phyloP scores from a whole-genome alignment of 805 yeast genomes.

The Myxozyma mucilagina region DNA sequence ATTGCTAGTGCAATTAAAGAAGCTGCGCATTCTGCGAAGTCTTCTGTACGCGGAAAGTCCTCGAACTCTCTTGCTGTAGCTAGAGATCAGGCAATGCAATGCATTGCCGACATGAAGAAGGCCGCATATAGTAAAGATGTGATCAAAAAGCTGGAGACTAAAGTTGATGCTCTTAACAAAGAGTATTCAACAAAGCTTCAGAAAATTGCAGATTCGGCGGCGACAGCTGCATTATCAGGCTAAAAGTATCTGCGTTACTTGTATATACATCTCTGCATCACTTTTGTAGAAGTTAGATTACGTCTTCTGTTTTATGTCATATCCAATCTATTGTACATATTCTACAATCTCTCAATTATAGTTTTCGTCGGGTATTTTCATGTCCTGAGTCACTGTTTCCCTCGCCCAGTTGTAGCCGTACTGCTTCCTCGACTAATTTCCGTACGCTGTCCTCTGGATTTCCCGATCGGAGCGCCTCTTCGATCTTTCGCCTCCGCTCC shows the following conservation, averaged over 20 bases:
- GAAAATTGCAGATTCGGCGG: constrained; percentile 37
- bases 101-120: constrained; percentile 52
- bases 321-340: no score
- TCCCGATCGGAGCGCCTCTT: constrained; percentile 72
- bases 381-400: background rate
- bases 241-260: background rate
- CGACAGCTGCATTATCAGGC: background rate
- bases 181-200: constrained; percentile 58
- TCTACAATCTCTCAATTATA: background rate
- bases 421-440: constrained; percentile 63
- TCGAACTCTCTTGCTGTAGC: constrained; percentile 40
- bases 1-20: constrained; percentile 61
- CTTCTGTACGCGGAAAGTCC: constrained; percentile 36
- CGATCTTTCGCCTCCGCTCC: constrained; percentile 55
- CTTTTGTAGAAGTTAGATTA: background rate
- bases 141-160: constrained; percentile 51
- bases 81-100: constrained; percentile 60
- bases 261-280: background rate
- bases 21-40: constrained; percentile 58
- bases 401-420: constrained; percentile 41
- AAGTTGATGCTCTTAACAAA: constrained; percentile 71
- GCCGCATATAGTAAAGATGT: constrained; percentile 46
- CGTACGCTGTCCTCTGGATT: constrained; percentile 78
- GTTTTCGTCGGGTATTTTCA: background rate
- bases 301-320: background rate